These are phyloP conservation scores for Candida ipomoeae DNA, from an alignment of 805 yeast species.

Conservation along the genomic window DNA sequence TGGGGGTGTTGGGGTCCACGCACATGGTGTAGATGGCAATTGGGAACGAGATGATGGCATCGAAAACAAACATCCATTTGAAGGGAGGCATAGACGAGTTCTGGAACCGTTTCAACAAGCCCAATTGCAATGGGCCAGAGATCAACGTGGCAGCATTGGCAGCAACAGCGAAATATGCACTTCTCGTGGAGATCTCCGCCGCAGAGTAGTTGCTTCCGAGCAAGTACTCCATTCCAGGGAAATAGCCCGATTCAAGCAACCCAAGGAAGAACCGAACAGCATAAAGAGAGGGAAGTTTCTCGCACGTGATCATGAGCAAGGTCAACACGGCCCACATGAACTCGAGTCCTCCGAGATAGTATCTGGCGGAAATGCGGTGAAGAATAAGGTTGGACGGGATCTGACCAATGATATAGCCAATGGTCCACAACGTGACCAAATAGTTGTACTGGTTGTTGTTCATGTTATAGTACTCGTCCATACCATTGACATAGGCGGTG, in stretches of 20 bases:
- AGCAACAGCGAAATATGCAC: conserved; percentile 29
- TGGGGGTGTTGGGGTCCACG: conserved; percentile 33
- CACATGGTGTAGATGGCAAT: conserved; percentile 30
- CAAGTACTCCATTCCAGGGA: conserved; percentile 58
- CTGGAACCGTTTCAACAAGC: conserved; percentile 22
- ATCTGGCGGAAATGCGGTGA: conserved; percentile 40
- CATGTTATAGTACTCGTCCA: conserved; percentile 17
- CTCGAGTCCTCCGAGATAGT: conserved; percentile 42
- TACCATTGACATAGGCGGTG: conserved; percentile 18
- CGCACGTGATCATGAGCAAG: conserved; percentile 22
- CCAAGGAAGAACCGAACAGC: conserved; percentile 29
- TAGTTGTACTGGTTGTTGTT: conserved; percentile 17
- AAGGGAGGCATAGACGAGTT: conserved; percentile 24
- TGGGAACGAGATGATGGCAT: conserved; percentile 32
- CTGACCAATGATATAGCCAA: conserved; percentile 16
- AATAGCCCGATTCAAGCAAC: conserved; percentile 45
- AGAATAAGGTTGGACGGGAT: conserved; percentile 24
- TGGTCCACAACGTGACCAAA: conserved; percentile 15
- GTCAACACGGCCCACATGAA: conserved; percentile 40
- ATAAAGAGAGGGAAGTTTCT: conserved; percentile 12
- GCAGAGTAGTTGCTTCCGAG: conserved; percentile 30
- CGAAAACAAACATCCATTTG: conserved; percentile 34
- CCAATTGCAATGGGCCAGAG: conserved; percentile 33
- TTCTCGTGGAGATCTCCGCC: conserved; percentile 26
- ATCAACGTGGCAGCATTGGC: conserved; percentile 26